Evolutionary conservation across 345 rosid species (phyloP).

Genomic region (Eucalyptus regnans): DNA sequence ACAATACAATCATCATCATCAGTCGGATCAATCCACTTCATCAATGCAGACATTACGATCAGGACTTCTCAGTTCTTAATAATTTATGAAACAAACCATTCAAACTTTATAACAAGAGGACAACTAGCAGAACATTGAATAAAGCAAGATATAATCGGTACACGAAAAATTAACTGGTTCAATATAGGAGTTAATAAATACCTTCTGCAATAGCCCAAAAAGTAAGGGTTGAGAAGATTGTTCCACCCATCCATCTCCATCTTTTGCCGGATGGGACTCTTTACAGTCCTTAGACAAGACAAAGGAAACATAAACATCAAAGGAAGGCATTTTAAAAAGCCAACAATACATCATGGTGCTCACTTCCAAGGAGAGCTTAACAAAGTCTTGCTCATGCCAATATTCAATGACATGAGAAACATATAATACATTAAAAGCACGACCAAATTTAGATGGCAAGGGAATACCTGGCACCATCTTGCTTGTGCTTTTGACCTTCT

Average conservation of each 20-base stretch:
- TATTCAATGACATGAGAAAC: neutral
- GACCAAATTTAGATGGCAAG: neutral
- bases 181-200: neutral
- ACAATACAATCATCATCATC: neutral
- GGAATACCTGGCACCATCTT: slow-evolving; percentile 96
- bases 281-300: slow-evolving; percentile 65
- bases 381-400: neutral
- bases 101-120: neutral
- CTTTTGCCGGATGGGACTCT: slow-evolving; percentile 90
- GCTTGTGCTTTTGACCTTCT: slow-evolving; percentile 78
- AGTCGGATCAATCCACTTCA: neutral
- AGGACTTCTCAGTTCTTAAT: neutral
- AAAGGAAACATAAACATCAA: neutral
- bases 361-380: neutral
- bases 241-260: slow-evolving; percentile 99
- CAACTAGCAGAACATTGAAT: neutral
- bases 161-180: neutral
- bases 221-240: slow-evolving; percentile 72
- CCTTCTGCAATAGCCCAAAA: slow-evolving; percentile 90
- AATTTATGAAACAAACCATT: neutral
- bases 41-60: neutral
- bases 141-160: neutral
- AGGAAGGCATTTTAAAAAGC: neutral
- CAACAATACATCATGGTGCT: neutral
- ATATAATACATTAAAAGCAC: neutral